Evolutionary conservation across 768 basidiomycete genomes (phyloP).

Genomic region (Hortiboletus flavorubellus): DNA sequence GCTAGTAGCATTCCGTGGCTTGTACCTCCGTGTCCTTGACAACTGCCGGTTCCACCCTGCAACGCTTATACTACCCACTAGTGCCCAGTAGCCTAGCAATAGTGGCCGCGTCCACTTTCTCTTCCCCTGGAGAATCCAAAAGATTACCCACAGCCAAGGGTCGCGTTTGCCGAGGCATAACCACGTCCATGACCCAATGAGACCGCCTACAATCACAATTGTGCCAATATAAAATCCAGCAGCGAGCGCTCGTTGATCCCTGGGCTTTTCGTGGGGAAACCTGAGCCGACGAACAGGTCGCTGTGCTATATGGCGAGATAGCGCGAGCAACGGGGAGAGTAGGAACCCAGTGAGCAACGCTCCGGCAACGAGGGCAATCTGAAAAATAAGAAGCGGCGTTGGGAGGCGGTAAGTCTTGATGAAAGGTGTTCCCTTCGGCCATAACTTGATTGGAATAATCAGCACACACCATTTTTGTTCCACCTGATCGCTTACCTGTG

Average conservation of each 20-base stretch:
- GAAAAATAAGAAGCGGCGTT: constrained; percentile 88
- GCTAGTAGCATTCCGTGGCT: constrained; percentile 41
- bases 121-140: constrained; percentile 73
- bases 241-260: constrained; percentile 80
- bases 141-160: constrained; percentile 84
- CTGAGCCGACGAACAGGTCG: constrained; percentile 78
- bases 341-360: constrained; percentile 91
- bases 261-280: constrained; percentile 77
- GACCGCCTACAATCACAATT: constrained; percentile 69
- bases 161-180: constrained; percentile 80
- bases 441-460: constrained; percentile 49
- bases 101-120: constrained; percentile 76
- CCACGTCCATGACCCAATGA: constrained; percentile 90
- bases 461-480: not conserved
- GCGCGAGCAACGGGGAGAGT: constrained; percentile 87
- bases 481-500: constrained; percentile 52
- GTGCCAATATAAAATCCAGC: constrained; percentile 79
- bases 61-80: constrained; percentile 77
- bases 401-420: constrained; percentile 92
- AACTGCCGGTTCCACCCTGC: constrained; percentile 95
- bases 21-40: constrained; percentile 67
- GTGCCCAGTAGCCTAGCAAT: constrained; percentile 82
- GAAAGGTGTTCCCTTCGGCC: constrained; percentile 74
- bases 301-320: constrained; percentile 90
- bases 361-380: constrained; percentile 89